A percentile compares a stretch with the other conserved stretches of the same genome.
phyloP scores from a whole-genome alignment of 2,329 filamentous ascomycete species.

The Hymenoscyphus occultus region DNA sequence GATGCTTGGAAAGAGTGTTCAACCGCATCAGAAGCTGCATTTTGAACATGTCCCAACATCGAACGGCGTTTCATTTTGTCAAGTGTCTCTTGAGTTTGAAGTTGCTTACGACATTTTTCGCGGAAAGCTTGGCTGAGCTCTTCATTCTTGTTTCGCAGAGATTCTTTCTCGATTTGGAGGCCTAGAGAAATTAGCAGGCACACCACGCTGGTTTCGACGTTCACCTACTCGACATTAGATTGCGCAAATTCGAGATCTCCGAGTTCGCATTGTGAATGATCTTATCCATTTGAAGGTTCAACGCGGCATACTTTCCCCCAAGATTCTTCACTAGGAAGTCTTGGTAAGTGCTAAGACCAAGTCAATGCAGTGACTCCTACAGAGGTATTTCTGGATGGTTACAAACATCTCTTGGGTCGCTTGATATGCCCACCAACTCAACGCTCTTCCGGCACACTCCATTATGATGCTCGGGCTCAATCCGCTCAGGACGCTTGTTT shows the following conservation, averaged over 20 bases:
- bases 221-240: slow-evolving; percentile 59
- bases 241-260: slow-evolving; percentile 65
- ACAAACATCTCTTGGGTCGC: slow-evolving; percentile 76
- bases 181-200: slow-evolving; percentile 37
- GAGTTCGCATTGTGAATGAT: slow-evolving; percentile 71
- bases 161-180: slow-evolving; percentile 60
- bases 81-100: slow-evolving; percentile 65
- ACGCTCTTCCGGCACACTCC: slow-evolving; percentile 76
- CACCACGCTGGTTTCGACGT: neutral
- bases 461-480: slow-evolving; percentile 78
- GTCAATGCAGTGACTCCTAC: slow-evolving; percentile 28
- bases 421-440: slow-evolving; percentile 87
- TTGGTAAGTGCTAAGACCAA: slow-evolving; percentile 63
- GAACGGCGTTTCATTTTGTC: slow-evolving; percentile 57
- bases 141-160: slow-evolving; percentile 66
- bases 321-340: slow-evolving; percentile 69
- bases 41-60: slow-evolving; percentile 53
- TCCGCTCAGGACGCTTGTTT: slow-evolving; percentile 80
- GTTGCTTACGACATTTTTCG: slow-evolving; percentile 67
- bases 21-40: slow-evolving; percentile 51
- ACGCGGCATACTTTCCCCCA: slow-evolving; percentile 64
- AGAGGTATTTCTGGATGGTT: neutral
- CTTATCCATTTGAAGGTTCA: slow-evolving; percentile 68
- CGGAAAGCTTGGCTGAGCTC: slow-evolving; percentile 64
- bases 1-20: slow-evolving; percentile 41